phyloP scores from a whole-genome alignment of 208 protist species.

The Histomonas meleagridis region DNA sequence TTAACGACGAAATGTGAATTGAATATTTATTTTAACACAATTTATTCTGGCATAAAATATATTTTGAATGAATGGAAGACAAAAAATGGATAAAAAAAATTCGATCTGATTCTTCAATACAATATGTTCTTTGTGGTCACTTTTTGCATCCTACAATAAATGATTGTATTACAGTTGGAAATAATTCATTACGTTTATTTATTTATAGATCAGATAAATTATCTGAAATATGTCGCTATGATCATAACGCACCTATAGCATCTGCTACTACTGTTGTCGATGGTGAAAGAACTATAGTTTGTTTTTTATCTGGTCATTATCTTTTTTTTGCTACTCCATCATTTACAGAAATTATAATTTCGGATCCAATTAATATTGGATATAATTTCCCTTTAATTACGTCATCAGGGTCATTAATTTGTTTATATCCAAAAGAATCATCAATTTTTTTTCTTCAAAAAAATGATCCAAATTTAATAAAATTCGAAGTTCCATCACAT shows the following conservation, averaged over 20 bases:
- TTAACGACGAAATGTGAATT: no score
- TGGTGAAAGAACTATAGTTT: neutral
- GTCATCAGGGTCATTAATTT: neutral
- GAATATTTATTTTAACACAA: no score
- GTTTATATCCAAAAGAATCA: neutral
- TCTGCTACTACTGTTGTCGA: neutral
- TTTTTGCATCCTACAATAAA: slow-evolving; percentile 25
- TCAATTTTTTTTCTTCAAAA: neutral
- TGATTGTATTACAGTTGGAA: slow-evolving; percentile 1
- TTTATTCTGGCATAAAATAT: no score
- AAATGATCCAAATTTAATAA: neutral
- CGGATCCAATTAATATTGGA: neutral
- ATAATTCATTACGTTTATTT: neutral
- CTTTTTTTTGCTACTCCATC: neutral
- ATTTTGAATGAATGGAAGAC: no score
- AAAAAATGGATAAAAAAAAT: slow-evolving; percentile 16
- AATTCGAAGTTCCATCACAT: neutral
- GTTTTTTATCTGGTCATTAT: neutral
- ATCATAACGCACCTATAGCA: neutral
- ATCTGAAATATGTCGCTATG: neutral
- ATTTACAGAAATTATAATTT: neutral
- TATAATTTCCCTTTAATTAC: neutral
- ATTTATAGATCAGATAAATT: neutral
- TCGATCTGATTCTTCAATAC: neutral
- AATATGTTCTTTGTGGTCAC: neutral